Evolutionary conservation across 2,329 filamentous ascomycete genomes (phyloP), one percentile per base, ranked within the genome.

Genomic region (Meredithiella fracta): DNA sequence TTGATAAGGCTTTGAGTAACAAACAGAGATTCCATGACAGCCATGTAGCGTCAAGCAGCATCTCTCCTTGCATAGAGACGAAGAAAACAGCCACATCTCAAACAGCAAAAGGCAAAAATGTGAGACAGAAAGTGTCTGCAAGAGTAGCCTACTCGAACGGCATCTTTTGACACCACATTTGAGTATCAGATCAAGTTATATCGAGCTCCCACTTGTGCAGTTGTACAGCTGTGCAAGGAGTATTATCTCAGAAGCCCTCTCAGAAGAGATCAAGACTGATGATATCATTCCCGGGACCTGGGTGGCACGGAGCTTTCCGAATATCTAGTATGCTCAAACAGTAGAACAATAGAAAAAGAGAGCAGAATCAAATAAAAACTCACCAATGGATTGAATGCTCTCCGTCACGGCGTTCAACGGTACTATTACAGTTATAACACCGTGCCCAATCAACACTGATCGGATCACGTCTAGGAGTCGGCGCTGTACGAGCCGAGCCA

Each of bases 351-450:
- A 44, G 17, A 17, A 20, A 4, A 22, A 9, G 8, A 44, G 17
- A n/a, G 17, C n/a, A 1, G 31, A 55, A 47, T 11, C 25, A 22
- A 47, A 34, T 17, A 49, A 55, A 22, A 6, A 69, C 79, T 68
- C 72, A 86, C 83, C 88, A 94, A 26, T 80, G 88, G 79, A 94
- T 91, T 65, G 91, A 88, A 68, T 91, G 90, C 67, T 85, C 89
- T 47, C 87, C 87, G 66, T 91, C 85, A 62, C 83, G 83, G 52
- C 88, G 70, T 66, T 94, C 85, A 47, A 94, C 84, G 72, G 86
- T 75, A 40, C 77, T 73, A 60, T 76, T 79, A 69, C 89, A 94
- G 60, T 74, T 80, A 64, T 81, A 82, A 66, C 87, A 95, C 50
- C 79, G 74, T 66, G 86, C 82, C 82, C 83, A 90, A 23, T 84